Evolutionary conservation across 306 rosid species (phyloP), one percentile per base, ranked within the genome.

Genomic region (Albizia julibrissin): DNA sequence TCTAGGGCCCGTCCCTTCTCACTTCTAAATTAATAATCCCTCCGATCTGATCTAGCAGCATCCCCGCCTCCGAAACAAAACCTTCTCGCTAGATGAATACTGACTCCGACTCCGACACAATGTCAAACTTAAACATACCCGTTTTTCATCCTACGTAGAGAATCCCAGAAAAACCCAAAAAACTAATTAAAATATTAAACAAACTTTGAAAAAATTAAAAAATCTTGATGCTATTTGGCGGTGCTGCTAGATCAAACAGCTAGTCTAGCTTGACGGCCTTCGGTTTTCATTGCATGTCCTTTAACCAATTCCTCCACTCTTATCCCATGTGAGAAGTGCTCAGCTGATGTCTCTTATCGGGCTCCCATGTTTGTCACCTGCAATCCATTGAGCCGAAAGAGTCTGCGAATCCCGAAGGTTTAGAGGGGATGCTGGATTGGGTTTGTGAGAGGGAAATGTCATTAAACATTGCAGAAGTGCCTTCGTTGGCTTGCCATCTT

Each of bases 401-500:
- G 76, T 92, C 90, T 39, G 93, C 93, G 73, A 95, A 93, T 66
- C 90, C 95, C 0, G 90, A 74, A 78, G 98, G 94, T 85, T 93
- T 93, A 15, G 97, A 90, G 59, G 92, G 91, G 59, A 91, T 88
- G 90, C 99, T 95, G 46, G 97, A 84, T 58, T 95, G 98, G 62
- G 91, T 87, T 62, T 92, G 91, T 4, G 98, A 91, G 80, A 72
- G 77, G 49, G 98, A 93, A 50, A 86, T 50, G 82, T 86, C 92
- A 64, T 87, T 87, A 50, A 93, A 91, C 85, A 84, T 77, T 31
- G 94, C 79, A 31, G 98, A 91, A 80, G 98, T 88, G 80, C 98
- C 98, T 89, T 95, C 98, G 87, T 87, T 85, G 81, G 94, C 98
- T 87, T 91, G 98, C 98, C 99, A 93, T 88, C 94, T 91, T 82